Conservation (phyloP, 352 stramenopile species). For the Globisporangium camurandrum region DNA sequence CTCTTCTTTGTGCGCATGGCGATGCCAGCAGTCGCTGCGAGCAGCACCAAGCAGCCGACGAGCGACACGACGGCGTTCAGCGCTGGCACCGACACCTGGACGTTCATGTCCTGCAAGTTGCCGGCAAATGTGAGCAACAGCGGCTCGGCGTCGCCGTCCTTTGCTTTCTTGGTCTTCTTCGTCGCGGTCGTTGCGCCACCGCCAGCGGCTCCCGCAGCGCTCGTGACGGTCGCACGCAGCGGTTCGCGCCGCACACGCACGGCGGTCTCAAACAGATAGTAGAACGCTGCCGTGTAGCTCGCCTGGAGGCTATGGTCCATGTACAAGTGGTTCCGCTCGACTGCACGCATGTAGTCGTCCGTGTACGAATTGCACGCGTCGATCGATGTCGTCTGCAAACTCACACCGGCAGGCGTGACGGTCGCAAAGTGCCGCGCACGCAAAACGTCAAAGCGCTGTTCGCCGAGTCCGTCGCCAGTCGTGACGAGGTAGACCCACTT, state of each 20-base stretch:
- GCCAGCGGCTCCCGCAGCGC: neutral
- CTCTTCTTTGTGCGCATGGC: neutral
- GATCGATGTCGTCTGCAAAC: neutral
- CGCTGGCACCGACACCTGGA: conserved; percentile 3
- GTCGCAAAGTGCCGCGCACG: conserved; percentile 8
- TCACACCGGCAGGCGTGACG: neutral
- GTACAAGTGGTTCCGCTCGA: conserved; percentile 35
- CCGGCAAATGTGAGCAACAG: conserved; percentile 2
- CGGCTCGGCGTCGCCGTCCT: neutral
- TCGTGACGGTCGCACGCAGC: neutral
- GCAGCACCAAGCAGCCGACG: conserved; percentile 1
- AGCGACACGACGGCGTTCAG: conserved; percentile 7
- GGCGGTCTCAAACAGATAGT: conserved; percentile 28
- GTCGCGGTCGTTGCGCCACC: neutral
- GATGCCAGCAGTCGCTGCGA: neutral
- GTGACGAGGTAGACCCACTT: conserved; percentile 10
- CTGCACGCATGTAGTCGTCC: conserved; percentile 7
- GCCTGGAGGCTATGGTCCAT: conserved; percentile 28
- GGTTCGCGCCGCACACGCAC: conserved; percentile 1
- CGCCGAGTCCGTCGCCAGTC: neutral
- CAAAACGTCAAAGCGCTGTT: conserved; percentile 2
- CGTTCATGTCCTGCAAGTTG: conserved; percentile 8
- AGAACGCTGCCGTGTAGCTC: conserved; percentile 24
- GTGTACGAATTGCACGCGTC: neutral
- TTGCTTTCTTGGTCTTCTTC: neutral